Evolutionary conservation across 176 grass and related monocot genomes (phyloP).

Genomic region (Coix lacrymajobi): DNA sequence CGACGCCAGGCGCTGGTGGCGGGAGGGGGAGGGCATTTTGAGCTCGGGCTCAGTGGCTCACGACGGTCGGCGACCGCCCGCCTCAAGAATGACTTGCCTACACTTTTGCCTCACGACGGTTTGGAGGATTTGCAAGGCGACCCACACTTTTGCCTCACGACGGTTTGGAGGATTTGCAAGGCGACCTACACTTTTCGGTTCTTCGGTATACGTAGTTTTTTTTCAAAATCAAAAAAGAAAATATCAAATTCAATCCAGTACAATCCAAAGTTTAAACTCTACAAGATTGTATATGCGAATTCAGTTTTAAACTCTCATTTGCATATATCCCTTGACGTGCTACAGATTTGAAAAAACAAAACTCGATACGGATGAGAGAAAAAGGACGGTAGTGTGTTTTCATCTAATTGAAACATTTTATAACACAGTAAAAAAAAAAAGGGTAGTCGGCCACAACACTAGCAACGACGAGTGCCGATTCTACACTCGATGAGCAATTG

Average conservation of each 20-base stretch:
- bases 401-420: background rate
- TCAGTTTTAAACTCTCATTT: background rate
- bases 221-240: background rate
- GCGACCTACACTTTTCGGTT: too few relatives aligned
- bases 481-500: background rate
- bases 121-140: background rate
- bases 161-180: background rate
- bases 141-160: too few relatives aligned
- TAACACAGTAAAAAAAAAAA: background rate
- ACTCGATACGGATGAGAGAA: background rate
- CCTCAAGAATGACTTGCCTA: too few relatives aligned
- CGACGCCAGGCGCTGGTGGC: constrained; percentile 44
- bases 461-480: background rate
- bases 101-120: too few relatives aligned
- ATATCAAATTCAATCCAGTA: background rate
- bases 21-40: constrained; percentile 14
- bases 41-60: background rate
- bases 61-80: too few relatives aligned
- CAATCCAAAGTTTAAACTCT: background rate
- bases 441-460: background rate
- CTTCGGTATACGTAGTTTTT: background rate
- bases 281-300: background rate
- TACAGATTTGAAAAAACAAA: background rate
- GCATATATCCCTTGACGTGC: background rate
- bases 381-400: too few relatives aligned